These are phyloP conservation scores for Leccinellum rugosiceps DNA, from an alignment of 768 basidiomycete species.

Conservation along the genomic window DNA sequence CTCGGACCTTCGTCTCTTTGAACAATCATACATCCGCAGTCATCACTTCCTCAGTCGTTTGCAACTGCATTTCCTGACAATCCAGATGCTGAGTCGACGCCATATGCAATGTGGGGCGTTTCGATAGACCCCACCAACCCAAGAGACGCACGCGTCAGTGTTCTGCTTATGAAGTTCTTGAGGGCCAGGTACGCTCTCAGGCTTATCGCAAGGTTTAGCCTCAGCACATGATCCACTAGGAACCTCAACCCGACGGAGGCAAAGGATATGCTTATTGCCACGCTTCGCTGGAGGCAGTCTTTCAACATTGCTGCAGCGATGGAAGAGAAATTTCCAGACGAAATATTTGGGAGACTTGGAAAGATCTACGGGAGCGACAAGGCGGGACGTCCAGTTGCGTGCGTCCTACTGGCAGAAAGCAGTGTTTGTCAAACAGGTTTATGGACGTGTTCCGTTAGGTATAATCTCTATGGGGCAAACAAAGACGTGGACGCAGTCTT, in stretches of 20 bases:
- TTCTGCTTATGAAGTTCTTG: constrained; percentile 79
- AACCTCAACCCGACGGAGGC: constrained; percentile 54
- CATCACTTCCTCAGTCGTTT: constrained; percentile 50
- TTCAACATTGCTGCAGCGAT: constrained; percentile 60
- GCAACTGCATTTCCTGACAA: constrained; percentile 60
- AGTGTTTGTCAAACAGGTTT: neutral
- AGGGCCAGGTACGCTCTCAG: constrained; percentile 43
- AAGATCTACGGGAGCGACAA: constrained; percentile 70
- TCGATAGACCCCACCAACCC: constrained; percentile 56
- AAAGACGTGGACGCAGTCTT: constrained; percentile 69
- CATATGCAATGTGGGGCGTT: constrained; percentile 71
- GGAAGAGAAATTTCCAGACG: constrained; percentile 59
- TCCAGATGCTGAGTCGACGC: constrained; percentile 44
- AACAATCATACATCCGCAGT: constrained; percentile 14
- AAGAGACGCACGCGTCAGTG: constrained; percentile 62
- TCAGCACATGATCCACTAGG: constrained; percentile 29
- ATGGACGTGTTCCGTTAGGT: constrained; percentile 37
- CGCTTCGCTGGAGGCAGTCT: constrained; percentile 67
- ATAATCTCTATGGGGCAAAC: constrained; percentile 76
- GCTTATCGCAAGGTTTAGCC: neutral
- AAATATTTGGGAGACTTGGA: constrained; percentile 63
- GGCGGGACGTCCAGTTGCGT: constrained; percentile 67
- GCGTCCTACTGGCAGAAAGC: constrained; percentile 22
- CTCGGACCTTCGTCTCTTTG: neutral
- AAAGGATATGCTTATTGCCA: constrained; percentile 61